A percentile compares a stretch with the other conserved stretches of the same genome.
phyloP scores from a whole-genome alignment of 202 grass and related monocot species.

The Elaeis oleifera region DNA sequence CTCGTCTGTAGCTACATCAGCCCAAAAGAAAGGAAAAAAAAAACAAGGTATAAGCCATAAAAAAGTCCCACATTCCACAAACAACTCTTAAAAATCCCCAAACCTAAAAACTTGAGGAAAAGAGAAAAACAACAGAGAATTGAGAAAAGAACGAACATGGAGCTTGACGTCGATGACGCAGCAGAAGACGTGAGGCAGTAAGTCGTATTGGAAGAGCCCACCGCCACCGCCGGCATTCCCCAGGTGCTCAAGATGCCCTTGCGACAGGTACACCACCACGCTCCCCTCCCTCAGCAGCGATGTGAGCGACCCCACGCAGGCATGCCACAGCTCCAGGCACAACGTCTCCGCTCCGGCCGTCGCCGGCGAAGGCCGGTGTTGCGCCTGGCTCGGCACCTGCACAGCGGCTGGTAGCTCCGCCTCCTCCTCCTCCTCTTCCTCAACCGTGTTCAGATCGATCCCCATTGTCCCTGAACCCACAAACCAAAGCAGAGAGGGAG shows the following conservation, averaged over 20 bases:
- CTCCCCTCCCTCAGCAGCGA: no score
- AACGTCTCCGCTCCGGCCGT: constrained; percentile 8
- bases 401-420: background rate
- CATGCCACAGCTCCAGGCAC: constrained; percentile 88
- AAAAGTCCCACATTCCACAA: constrained; percentile 5
- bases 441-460: constrained; percentile 63
- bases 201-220: constrained; percentile 15
- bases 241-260: constrained; percentile 49
- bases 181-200: constrained; percentile 77
- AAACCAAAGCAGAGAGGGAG: background rate
- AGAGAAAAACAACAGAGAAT: constrained; percentile 1
- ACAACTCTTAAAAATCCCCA: background rate
- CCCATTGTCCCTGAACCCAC: constrained; percentile 29
- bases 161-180: constrained; percentile 73
- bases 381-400: no score
- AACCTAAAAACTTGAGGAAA: background rate
- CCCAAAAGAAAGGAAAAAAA: constrained; percentile 32
- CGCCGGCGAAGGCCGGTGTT: background rate
- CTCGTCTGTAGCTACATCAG: constrained; percentile 78
- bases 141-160: constrained; percentile 46
- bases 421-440: constrained; percentile 24
- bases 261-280: no score
- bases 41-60: background rate
- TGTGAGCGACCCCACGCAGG: constrained; percentile 57
- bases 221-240: constrained; percentile 17